Percentiles rank a stretch among this genome's conserved stretches.
Evolutionary conservation across 2,329 filamentous ascomycete species (phyloP).

Genomic region (Botrytis hyacinthi): DNA sequence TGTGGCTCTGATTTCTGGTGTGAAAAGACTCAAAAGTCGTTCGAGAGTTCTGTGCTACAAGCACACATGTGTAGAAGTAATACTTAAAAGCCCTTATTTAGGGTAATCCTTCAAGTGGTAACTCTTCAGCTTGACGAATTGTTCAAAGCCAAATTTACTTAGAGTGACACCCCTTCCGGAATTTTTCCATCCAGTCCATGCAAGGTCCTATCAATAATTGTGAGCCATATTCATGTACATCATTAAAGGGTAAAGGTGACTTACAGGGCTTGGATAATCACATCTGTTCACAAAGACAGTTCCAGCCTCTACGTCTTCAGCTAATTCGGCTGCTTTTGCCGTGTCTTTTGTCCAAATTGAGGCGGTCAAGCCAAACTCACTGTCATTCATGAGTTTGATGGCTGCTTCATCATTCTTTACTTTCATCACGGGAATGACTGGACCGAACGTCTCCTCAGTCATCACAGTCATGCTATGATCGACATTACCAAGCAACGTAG

Average conservation of each 20-base stretch:
- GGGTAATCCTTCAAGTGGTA: constrained; percentile 85
- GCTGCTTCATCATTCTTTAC: constrained; percentile 81
- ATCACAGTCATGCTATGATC: constrained; percentile 84
- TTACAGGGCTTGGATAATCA: constrained; percentile 86
- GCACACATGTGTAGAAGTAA: constrained; percentile 18
- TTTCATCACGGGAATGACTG: constrained; percentile 86
- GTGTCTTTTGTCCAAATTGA: constrained; percentile 96
- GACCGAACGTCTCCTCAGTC: constrained; percentile 93
- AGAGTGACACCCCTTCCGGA: constrained; percentile 89
- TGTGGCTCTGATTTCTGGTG: constrained; percentile 12
- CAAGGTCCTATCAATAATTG: constrained; percentile 63
- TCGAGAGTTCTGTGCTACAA: constrained; percentile 19
- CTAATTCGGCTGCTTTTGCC: constrained; percentile 69
- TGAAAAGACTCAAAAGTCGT: constrained; percentile 17
- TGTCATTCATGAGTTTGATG: constrained; percentile 85
- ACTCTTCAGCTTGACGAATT: constrained; percentile 95
- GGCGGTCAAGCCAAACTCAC: constrained; percentile 90
- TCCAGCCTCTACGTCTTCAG: constrained; percentile 81
- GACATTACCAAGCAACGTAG: constrained; percentile 76
- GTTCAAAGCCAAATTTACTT: constrained; percentile 87
- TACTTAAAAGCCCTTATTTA: constrained; percentile 40
- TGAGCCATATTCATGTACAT: constrained; percentile 29
- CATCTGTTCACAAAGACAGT: constrained; percentile 96
- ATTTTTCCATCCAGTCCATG: constrained; percentile 98
- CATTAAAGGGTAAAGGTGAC: constrained; percentile 40